phyloP scores from a whole-genome alignment of 306 rosid species.

The Malus fusca region DNA sequence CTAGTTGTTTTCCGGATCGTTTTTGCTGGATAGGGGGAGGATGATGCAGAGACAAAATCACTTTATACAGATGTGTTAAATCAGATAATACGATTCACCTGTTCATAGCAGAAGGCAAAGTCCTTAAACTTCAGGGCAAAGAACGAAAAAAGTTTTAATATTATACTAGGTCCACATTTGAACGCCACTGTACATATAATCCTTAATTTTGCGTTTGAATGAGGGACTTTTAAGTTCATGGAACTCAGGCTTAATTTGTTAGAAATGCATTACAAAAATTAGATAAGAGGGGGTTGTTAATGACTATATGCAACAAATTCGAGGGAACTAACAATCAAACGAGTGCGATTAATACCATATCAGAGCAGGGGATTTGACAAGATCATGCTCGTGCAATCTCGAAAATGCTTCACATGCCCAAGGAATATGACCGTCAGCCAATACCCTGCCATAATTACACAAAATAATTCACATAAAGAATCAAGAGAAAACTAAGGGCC shows the following conservation, averaged over 20 bases:
- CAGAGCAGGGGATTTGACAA: conserved; percentile 36
- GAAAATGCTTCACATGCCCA: conserved; percentile 89
- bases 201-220: not conserved
- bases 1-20: not conserved
- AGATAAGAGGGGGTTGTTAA: not conserved
- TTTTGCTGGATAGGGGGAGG: not conserved
- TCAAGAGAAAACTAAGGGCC: not conserved
- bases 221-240: not conserved
- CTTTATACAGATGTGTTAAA: not conserved
- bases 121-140: not conserved
- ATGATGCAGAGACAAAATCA: not conserved
- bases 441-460: conserved; percentile 49
- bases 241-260: not conserved
- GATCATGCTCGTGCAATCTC: conserved; percentile 39
- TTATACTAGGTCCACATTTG: not conserved
- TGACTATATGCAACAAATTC: too few relatives aligned
- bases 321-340: not conserved
- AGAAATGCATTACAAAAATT: not conserved
- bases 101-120: not conserved
- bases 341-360: conserved; percentile 37
- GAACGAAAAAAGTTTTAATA: not conserved
- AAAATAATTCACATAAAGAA: conserved; percentile 20
- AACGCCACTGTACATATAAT: not conserved
- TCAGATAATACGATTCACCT: not conserved
- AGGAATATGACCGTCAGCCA: conserved; percentile 65